These are phyloP conservation scores for Phytophthora parvispora DNA, from an alignment of 352 stramenopile species.

Conservation along the genomic window DNA sequence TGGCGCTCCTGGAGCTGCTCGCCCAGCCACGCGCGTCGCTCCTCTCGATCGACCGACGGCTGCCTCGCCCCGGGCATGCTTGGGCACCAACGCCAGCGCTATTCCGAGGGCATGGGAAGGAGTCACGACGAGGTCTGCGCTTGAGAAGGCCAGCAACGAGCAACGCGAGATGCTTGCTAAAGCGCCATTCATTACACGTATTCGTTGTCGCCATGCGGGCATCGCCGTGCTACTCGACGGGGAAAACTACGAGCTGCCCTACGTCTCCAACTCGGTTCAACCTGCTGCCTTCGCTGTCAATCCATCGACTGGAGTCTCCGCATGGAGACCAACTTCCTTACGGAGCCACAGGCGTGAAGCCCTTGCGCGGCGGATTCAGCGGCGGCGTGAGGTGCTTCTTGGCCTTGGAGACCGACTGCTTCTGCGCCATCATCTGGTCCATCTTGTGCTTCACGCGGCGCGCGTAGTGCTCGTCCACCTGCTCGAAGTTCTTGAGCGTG, in stretches of 20 bases:
- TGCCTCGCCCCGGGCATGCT: slow-evolving; percentile 10
- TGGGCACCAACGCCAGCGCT: not conserved
- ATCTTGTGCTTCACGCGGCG: slow-evolving; percentile 47
- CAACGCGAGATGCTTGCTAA: too few species aligned
- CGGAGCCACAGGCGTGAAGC: slow-evolving; percentile 36
- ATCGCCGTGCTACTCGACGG: not conserved
- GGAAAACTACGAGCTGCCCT: not conserved
- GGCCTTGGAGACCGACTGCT: slow-evolving; percentile 22
- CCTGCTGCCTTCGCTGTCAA: too few species aligned
- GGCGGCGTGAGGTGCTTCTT: slow-evolving; percentile 43
- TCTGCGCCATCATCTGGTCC: slow-evolving; percentile 36
- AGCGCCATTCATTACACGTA: slow-evolving; percentile 4
- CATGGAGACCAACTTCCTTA: slow-evolving; percentile 18
- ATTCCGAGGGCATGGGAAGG: slow-evolving; percentile 4
- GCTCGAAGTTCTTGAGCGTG: slow-evolving; percentile 42
- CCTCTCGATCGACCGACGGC: slow-evolving; percentile 15
- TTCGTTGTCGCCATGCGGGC: too few species aligned
- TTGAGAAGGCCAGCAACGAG: too few species aligned
- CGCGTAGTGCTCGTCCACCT: slow-evolving; percentile 47
- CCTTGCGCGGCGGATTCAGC: slow-evolving; percentile 43
- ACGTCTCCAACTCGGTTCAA: not conserved
- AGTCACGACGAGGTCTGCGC: not conserved
- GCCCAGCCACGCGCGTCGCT: slow-evolving; percentile 59
- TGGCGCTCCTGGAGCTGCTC: slow-evolving; percentile 56
- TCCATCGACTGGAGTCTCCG: not conserved